Percentiles rank a stretch among this genome's conserved stretches.
These are phyloP conservation scores for Penicillium sp. DNA, from an alignment of 2,329 filamentous ascomycete genomes.

Conservation along the genomic window DNA sequence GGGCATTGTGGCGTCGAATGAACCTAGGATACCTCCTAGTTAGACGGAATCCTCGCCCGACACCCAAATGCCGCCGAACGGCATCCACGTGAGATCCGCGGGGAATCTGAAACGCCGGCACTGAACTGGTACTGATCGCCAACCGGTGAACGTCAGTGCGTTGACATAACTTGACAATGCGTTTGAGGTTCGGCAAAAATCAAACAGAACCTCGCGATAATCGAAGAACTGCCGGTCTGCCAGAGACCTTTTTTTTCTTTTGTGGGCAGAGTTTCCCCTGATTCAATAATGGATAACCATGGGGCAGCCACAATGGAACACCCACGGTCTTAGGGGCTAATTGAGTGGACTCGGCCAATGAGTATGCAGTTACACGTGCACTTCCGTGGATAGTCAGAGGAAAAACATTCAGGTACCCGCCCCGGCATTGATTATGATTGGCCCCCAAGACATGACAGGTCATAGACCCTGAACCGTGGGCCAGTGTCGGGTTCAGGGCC, in stretches of 20 bases:
- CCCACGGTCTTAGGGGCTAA: conserved; percentile 21
- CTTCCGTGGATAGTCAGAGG: conserved; percentile 12
- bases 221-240: background rate
- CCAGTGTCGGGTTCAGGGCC: background rate
- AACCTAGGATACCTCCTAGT: conserved; percentile 1
- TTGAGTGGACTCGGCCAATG: conserved; percentile 16
- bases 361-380: conserved; percentile 10
- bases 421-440: conserved; percentile 15
- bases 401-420: conserved; percentile 27
- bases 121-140: conserved; percentile 2
- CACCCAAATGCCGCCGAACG: conserved; percentile 20
- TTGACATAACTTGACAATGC: background rate
- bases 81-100: conserved; percentile 24
- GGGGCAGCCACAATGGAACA: conserved; percentile 17
- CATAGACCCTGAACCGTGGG: conserved; percentile 12
- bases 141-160: background rate
- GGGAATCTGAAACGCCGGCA: conserved; percentile 22
- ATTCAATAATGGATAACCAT: conserved; percentile 18
- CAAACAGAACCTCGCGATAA: background rate
- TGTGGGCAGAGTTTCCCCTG: conserved; percentile 14
- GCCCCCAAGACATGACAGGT: conserved; percentile 19
- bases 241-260: too few relatives aligned
- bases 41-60: too few relatives aligned
- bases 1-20: conserved; percentile 13
- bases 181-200: background rate